Evolutionary conservation across 257 asterid genomes (phyloP).

Genomic region (Solanum okadae): DNA sequence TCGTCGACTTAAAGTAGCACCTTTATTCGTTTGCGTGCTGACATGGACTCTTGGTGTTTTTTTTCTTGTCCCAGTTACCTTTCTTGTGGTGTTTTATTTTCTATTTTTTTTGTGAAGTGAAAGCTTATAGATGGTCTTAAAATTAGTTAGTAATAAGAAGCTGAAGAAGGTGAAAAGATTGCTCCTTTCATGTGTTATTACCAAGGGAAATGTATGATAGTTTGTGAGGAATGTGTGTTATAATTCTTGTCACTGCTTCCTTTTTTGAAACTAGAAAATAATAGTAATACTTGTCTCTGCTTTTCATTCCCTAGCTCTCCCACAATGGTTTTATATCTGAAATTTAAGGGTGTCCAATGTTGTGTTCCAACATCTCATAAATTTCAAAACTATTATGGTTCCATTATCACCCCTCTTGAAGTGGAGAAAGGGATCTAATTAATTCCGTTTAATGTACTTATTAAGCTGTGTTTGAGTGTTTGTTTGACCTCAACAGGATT

Average conservation of each 20-base stretch:
- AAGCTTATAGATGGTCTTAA: neutral
- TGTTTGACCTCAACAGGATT: neutral
- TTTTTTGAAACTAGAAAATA: neutral
- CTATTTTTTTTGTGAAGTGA: neutral
- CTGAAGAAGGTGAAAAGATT: neutral
- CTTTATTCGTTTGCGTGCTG: neutral
- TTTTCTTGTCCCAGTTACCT: neutral
- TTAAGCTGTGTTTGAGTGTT: neutral
- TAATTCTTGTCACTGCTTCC: neutral
- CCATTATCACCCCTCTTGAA: neutral
- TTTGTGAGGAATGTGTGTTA: neutral
- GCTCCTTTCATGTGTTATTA: neutral
- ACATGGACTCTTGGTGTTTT: neutral
- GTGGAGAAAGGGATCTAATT: neutral
- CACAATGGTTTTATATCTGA: neutral
- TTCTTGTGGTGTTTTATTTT: neutral
- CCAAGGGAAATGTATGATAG: neutral
- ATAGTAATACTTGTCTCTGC: neutral
- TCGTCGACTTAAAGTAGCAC: neutral
- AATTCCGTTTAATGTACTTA: neutral
- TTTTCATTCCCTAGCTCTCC: neutral
- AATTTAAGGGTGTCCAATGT: neutral
- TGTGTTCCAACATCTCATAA: neutral
- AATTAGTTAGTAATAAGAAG: neutral
- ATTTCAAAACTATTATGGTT: neutral